Evolutionary conservation across 345 rosid genomes (phyloP).

Genomic region (Noccaea bulbosa): DNA sequence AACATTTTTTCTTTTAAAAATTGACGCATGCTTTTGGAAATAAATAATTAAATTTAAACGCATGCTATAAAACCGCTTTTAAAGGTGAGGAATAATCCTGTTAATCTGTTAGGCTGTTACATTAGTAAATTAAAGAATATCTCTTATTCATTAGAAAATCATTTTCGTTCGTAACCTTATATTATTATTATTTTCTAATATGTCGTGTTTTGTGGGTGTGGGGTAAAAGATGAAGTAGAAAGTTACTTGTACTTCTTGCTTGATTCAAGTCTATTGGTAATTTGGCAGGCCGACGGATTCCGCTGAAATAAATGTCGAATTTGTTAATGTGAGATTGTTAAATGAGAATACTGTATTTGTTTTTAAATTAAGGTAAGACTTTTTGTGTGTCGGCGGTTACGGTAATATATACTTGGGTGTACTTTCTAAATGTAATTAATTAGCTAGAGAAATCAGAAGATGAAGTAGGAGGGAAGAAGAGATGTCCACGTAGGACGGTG

Average conservation of each 20-base stretch:
- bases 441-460: background rate
- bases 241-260: background rate
- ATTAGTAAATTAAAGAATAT: background rate
- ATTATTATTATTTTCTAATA: background rate
- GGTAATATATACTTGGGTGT: background rate
- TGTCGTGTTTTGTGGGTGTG: background rate
- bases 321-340: background rate
- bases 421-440: slow-evolving; percentile 5
- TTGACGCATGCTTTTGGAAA: slow-evolving; percentile 39
- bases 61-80: slow-evolving; percentile 35
- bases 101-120: slow-evolving; percentile 33
- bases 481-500: slow-evolving; percentile 83
- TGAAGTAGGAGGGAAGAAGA: slow-evolving; percentile 2
- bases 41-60: slow-evolving; percentile 25
- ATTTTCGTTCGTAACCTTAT: background rate
- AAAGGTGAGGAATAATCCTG: slow-evolving; percentile 14
- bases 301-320: slow-evolving; percentile 4
- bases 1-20: slow-evolving; percentile 15
- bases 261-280: slow-evolving; percentile 14
- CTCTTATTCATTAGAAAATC: background rate
- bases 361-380: background rate
- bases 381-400: slow-evolving; percentile 20
- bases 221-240: background rate
- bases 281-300: slow-evolving; percentile 8
- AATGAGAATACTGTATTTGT: too few species aligned